Evolutionary conservation across 768 basidiomycete species (phyloP), one percentile per base, ranked within the genome.

Genomic region (Lentinula boryana): DNA sequence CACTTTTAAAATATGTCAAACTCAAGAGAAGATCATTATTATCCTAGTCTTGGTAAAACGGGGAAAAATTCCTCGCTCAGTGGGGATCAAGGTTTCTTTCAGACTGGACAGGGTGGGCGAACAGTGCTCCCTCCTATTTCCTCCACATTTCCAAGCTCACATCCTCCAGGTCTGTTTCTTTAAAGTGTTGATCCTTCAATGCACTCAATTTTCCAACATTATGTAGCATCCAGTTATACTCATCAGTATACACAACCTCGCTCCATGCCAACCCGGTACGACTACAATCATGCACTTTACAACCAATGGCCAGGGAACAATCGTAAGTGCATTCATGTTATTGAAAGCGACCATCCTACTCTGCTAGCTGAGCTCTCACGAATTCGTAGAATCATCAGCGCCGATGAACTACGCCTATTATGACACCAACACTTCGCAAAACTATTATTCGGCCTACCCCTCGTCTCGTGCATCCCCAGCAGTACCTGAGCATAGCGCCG

Each of bases 91-190:
- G 78, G 73, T 77, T 87, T 86, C 81, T 84, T 88, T 79, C 82
- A 83, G 78, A 80, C 84, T 76, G 84, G 86, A 81, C 88, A 89
- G 85, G 88, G 89, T 90, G 88, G 88, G 88, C 86, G 88, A 85
- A 84, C 86, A 80, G 83, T 88, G 80, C 85, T 89, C 75, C 89
- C 88, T 86, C 85, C 88, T 85, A 79, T 90, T 83, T 82, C 84
- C 84, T 80, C 86, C 76, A 84, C 84, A 70, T 87, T 88, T 87
- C 87, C 87, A 88, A 85, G 84, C 86, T 89, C 85, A 87, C 87
- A 81, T 85, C 88, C 86, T 87, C 84, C 88, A 90, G 88, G 88
- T 90, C 85, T 83, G 88, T 89, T 81, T 75, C 75, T 75, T 76
- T 80, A 70, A 76, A 78, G 70, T 80, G 74, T 69, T 60, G 55